Conservation (phyloP, 768 basidiomycete species). For the Mycena haematopus region DNA sequence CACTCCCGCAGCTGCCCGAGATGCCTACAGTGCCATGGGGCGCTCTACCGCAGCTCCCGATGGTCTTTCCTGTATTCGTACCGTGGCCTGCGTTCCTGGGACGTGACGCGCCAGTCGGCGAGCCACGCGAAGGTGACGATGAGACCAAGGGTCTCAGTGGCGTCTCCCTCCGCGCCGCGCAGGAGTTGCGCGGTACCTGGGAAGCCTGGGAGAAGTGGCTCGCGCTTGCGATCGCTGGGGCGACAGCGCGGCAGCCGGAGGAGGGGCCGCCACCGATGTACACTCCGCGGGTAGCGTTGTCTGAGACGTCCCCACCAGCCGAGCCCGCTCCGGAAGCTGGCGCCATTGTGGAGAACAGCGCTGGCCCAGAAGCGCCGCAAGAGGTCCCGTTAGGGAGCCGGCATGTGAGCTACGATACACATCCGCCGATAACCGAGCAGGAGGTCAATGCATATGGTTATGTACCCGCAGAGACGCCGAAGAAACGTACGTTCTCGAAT, state of each 20-base stretch:
- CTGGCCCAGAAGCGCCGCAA: slow-evolving; percentile 26
- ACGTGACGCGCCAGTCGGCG: slow-evolving; percentile 44
- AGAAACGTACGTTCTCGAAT: slow-evolving; percentile 65
- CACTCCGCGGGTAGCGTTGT: slow-evolving; percentile 57
- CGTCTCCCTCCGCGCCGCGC: slow-evolving; percentile 55
- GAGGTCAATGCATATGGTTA: slow-evolving; percentile 76
- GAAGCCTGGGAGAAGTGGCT: slow-evolving; percentile 88
- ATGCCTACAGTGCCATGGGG: slow-evolving; percentile 70
- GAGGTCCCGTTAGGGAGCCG: slow-evolving; percentile 41
- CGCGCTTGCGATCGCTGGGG: slow-evolving; percentile 56
- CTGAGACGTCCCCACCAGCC: slow-evolving; percentile 6
- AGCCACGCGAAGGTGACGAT: slow-evolving; percentile 43
- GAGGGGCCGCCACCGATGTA: slow-evolving; percentile 76
- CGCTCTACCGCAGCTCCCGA: slow-evolving; percentile 68
- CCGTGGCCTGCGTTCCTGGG: slow-evolving; percentile 75
- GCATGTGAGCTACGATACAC: slow-evolving; percentile 52
- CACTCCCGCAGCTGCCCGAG: slow-evolving; percentile 70
- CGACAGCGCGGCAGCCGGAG: slow-evolving; percentile 49
- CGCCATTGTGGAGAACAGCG: no score
- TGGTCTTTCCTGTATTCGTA: slow-evolving; percentile 82
- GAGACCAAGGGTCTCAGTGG: slow-evolving; percentile 45
- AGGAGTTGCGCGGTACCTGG: slow-evolving; percentile 74
- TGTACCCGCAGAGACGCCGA: slow-evolving; percentile 61
- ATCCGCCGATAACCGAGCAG: slow-evolving; percentile 59
- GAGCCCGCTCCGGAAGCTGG: slow-evolving; percentile 33